phyloP scores from a whole-genome alignment of 441 rosid species.

The Capsella rubella region DNA sequence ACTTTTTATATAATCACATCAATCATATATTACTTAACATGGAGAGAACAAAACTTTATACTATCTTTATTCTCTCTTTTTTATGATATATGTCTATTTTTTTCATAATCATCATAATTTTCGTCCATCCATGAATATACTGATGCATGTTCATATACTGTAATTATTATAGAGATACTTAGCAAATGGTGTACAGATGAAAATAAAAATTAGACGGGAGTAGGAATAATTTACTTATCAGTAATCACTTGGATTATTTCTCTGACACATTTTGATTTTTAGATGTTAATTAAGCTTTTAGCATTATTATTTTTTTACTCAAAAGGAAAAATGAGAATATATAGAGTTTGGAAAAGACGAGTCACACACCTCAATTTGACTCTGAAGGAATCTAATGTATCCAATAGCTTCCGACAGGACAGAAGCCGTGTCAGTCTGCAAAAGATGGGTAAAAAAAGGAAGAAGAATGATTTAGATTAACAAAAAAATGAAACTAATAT shows the following conservation, averaged over 20 bases:
- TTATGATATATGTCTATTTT: not conserved
- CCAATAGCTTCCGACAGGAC: conserved; percentile 97
- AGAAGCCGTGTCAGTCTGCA: conserved; percentile 99
- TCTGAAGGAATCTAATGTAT: conserved; percentile 99
- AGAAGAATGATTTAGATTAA: conserved; percentile 58
- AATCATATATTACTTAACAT: conserved; percentile 45
- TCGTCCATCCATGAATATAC: not conserved
- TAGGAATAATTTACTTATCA: conserved; percentile 5
- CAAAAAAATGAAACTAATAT: conserved; percentile 6
- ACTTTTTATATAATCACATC: conserved; percentile 42
- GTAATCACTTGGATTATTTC: conserved; percentile 17
- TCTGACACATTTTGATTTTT: not conserved
- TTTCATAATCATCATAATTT: conserved; percentile 15
- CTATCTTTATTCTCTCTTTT: conserved; percentile 18
- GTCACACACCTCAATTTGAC: conserved; percentile 92
- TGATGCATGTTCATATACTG: not conserved
- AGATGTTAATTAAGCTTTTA: not conserved
- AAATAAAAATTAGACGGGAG: not conserved
- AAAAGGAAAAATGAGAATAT: conserved; percentile 33
- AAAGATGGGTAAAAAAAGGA: conserved; percentile 52
- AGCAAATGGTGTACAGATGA: not conserved
- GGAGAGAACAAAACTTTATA: conserved; percentile 40
- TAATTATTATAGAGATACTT: not conserved
- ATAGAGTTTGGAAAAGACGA: conserved; percentile 46
- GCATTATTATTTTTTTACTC: not conserved